These are phyloP conservation scores for Cercospora sesami DNA, from an alignment of 2,329 filamentous ascomycete species.

Conservation along the genomic window DNA sequence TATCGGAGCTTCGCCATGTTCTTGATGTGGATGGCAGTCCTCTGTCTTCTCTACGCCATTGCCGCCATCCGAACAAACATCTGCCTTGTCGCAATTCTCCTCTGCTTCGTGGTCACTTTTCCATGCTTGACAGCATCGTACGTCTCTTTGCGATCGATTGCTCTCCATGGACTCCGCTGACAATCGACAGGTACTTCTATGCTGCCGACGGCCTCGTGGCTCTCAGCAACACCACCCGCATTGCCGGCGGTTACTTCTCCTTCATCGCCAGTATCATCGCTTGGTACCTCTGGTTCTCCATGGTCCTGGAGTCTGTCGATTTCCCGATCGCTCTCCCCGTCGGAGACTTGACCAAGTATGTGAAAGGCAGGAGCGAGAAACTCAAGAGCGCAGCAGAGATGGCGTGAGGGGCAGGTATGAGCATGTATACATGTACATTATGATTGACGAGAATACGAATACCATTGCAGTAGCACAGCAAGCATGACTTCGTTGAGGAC, in stretches of 20 bases:
- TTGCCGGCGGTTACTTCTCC: not conserved
- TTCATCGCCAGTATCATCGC: not conserved
- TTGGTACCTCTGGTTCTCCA: constrained; percentile 2
- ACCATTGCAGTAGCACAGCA: not conserved
- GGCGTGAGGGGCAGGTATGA: constrained; percentile 10
- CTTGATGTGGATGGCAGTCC: not conserved
- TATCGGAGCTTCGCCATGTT: not conserved
- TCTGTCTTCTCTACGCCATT: not conserved
- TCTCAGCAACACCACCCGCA: not conserved
- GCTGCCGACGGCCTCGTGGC: not conserved
- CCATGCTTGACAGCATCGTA: not conserved
- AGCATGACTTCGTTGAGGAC: not conserved
- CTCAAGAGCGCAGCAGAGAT: constrained; percentile 18
- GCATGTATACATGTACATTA: not conserved
- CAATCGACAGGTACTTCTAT: not conserved
- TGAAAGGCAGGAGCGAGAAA: constrained; percentile 25
- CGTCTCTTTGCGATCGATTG: not conserved
- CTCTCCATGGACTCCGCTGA: not conserved
- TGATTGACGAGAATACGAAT: not conserved
- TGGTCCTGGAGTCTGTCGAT: constrained; percentile 26
- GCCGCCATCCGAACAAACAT: not conserved
- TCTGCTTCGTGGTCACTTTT: not conserved
- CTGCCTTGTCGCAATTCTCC: not conserved
- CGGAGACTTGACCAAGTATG: constrained; percentile 24
- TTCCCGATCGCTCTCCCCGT: constrained; percentile 25